Conservation (phyloP, 2,329 filamentous ascomycete species). For the Aspergillus carbonarius region DNA sequence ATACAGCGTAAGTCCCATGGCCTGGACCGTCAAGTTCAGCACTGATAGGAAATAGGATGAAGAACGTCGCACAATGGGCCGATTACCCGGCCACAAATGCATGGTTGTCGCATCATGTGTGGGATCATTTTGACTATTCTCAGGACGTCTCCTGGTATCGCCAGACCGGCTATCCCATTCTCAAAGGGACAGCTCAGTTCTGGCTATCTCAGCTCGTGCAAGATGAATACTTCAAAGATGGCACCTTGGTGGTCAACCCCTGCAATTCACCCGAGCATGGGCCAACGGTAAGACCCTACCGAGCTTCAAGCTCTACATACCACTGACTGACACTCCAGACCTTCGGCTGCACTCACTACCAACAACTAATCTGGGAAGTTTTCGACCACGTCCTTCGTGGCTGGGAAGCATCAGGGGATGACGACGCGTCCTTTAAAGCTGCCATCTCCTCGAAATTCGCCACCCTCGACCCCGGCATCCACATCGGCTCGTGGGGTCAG, state of each 20-base stretch:
- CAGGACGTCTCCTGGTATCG: slow-evolving; percentile 49
- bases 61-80: slow-evolving; percentile 43
- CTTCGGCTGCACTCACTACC: slow-evolving; percentile 28
- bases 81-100: slow-evolving; percentile 45
- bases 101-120: slow-evolving; percentile 62
- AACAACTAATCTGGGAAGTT: slow-evolving; percentile 37
- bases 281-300: slow-evolving; percentile 30
- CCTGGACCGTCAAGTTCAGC: too few relatives aligned
- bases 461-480: slow-evolving; percentile 25
- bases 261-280: slow-evolving; percentile 62
- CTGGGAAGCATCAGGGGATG: slow-evolving; percentile 36
- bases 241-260: slow-evolving; percentile 56
- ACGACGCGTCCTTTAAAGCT: slow-evolving; percentile 8
- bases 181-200: slow-evolving; percentile 56
- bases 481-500: slow-evolving; percentile 45
- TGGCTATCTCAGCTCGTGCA: slow-evolving; percentile 56
- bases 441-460: slow-evolving; percentile 9
- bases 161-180: slow-evolving; percentile 51
- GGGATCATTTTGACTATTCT: slow-evolving; percentile 57
- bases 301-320: not conserved
- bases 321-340: slow-evolving; percentile 10
- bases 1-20: slow-evolving; percentile 41
- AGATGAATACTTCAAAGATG: slow-evolving; percentile 53
- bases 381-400: slow-evolving; percentile 40
- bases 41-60: slow-evolving; percentile 34